phyloP scores from a whole-genome alignment of 345 rosid species.

The Salix caprea region DNA sequence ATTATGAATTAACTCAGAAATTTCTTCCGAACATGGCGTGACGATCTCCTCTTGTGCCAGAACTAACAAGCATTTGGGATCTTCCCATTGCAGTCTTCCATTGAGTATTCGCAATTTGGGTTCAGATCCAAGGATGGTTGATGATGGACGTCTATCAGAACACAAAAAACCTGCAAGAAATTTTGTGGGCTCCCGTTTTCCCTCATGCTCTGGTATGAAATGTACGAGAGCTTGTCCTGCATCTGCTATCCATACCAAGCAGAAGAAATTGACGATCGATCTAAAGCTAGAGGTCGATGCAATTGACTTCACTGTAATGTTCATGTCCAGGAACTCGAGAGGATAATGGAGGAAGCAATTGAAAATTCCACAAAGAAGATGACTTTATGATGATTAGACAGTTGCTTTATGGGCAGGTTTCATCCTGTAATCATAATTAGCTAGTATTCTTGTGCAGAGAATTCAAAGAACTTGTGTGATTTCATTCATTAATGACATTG shows the following conservation, averaged over 20 bases:
- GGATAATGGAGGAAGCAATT: background rate
- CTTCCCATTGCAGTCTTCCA: background rate
- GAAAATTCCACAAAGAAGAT: background rate
- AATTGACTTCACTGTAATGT: background rate
- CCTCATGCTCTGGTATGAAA: background rate
- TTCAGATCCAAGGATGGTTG: background rate
- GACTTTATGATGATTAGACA: too few relatives aligned
- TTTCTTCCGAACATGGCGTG: background rate
- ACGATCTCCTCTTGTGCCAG: background rate
- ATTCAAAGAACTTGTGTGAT: background rate
- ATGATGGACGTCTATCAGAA: background rate
- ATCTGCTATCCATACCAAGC: background rate
- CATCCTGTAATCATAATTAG: background rate
- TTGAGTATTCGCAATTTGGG: background rate
- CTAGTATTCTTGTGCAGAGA: background rate
- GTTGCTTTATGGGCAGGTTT: too few relatives aligned
- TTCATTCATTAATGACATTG: background rate
- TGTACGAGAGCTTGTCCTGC: background rate
- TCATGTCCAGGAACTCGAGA: background rate
- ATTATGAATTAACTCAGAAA: background rate
- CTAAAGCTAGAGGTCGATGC: background rate
- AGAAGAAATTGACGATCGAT: background rate
- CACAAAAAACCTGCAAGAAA: background rate
- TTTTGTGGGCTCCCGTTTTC: background rate
- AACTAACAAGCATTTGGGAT: background rate